Conservation (phyloP, 768 basidiomycete genomes). For the Boletus reticuloceps region DNA sequence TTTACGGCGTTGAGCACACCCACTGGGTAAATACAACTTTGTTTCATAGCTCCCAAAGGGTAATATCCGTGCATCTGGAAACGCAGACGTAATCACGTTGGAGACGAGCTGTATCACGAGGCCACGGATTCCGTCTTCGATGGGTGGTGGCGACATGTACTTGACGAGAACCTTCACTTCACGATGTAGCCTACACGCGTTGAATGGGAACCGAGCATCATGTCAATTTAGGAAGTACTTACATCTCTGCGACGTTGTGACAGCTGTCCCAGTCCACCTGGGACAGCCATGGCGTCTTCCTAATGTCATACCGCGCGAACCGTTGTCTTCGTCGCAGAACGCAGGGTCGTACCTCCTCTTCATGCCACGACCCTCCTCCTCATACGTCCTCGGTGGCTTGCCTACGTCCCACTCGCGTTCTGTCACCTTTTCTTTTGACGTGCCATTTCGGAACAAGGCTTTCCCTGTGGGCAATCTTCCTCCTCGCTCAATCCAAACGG, state of each 20-base stretch:
- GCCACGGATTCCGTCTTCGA: constrained; percentile 83
- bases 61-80: constrained; percentile 75
- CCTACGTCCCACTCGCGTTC: constrained; percentile 44
- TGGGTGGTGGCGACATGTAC: constrained; percentile 84
- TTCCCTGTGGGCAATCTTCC: constrained; percentile 12
- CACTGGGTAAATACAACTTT: constrained; percentile 87
- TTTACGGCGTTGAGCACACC: constrained; percentile 45
- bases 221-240: constrained; percentile 28
- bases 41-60: constrained; percentile 95
- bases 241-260: constrained; percentile 83
- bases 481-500: not conserved
- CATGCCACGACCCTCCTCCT: constrained; percentile 22
- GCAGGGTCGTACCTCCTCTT: constrained; percentile 49
- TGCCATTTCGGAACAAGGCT: constrained; percentile 15
- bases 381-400: constrained; percentile 24
- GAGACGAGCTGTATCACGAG: constrained; percentile 70
- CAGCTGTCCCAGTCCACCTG: constrained; percentile 72
- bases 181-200: constrained; percentile 62
- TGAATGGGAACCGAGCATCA: constrained; percentile 3
- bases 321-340: constrained; percentile 52
- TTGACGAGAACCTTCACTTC: constrained; percentile 84
- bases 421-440: constrained; percentile 14
- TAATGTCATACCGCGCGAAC: constrained; percentile 46
- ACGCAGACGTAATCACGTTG: constrained; percentile 59
- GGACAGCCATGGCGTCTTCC: constrained; percentile 71